Conservation (phyloP, 176 grass and related monocot genomes). For the Aegilops umbellulata region DNA sequence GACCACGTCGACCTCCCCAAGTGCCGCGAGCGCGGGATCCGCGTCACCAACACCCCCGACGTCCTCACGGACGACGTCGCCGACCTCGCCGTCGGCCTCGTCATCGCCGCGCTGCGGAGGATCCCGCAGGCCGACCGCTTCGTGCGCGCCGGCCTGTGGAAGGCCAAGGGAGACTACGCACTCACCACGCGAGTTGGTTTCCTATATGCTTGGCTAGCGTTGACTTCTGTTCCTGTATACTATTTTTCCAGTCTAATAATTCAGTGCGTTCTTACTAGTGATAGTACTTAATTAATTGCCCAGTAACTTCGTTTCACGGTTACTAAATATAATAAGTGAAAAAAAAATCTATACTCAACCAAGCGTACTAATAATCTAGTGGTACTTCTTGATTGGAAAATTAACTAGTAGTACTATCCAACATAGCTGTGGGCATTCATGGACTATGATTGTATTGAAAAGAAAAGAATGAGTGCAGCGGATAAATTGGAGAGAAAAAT, state of each 20-base stretch:
- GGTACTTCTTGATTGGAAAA: not conserved
- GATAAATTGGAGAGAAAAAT: not conserved
- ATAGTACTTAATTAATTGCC: too few relatives aligned
- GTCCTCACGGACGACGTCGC: constrained; percentile 94
- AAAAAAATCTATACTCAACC: too few relatives aligned
- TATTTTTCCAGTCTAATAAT: too few relatives aligned
- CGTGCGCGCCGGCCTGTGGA: constrained; percentile 57
- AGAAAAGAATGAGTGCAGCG: not conserved
- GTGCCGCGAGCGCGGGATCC: constrained; percentile 63
- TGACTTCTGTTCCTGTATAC: not conserved
- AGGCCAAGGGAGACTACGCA: constrained; percentile 36
- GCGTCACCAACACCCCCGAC: constrained; percentile 88
- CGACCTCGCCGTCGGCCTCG: constrained; percentile 72
- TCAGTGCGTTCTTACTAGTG: too few relatives aligned
- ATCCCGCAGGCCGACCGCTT: constrained; percentile 56
- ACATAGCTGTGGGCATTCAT: not conserved
- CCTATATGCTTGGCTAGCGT: not conserved
- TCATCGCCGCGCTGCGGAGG: constrained; percentile 63
- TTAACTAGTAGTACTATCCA: not conserved
- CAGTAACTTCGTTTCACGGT: too few relatives aligned
- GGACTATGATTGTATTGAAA: not conserved
- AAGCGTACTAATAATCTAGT: too few relatives aligned
- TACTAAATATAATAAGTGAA: too few relatives aligned
- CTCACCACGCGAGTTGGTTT: constrained; percentile 68
- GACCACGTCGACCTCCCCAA: constrained; percentile 74